Evolutionary conservation across 2,329 filamentous ascomycete genomes (phyloP), one percentile per base, ranked within the genome.

Genomic region (Ceratocystis huliohia): DNA sequence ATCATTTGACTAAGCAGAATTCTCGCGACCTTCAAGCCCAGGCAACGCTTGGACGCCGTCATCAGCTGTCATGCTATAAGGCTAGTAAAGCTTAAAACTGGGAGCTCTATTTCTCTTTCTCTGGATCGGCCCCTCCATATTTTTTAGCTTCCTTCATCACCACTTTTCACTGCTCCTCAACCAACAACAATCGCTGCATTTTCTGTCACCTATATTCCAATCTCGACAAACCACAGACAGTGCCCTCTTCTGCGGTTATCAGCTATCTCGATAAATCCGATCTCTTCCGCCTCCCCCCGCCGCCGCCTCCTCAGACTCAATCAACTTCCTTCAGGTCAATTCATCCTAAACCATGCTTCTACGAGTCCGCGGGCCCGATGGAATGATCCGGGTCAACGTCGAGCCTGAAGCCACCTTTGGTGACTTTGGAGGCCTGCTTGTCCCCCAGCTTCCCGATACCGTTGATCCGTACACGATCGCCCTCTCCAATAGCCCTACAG

Each of bases 341-440:
- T 41, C 44, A 50, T 22, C 30, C 20, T 22, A 73, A 74, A 78
- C 74, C 70, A 96, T 96, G 85, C 82, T 96, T 73, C 80, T 96
- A 66, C 85, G 92, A 75, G 89, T 96, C 71, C 87, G 92, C 72
- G 91, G 91, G 74, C 91, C 89, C 70, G 91, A 96, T 78, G 94
- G 94, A 78, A 94, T 94, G 81, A 87, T 92, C 76, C 88, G 94
- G 71, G 80, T 97, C 72, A 89, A 82, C 64, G 84, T 95, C 71
- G 86, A 92, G 71, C 83, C 87, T 63, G 81, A 82, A 53, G 86
- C 89, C 69, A 86, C 86, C 0, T 96, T 97, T 74, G 79, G 78
- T 53, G 77, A 83, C n/a, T 77, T 87, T 53, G 82, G 80, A 41
- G 74, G 77, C 30, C 77, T 81, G 76, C 83, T 85, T 41, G 73